Percentiles rank a stretch among this genome's conserved stretches.
These are phyloP conservation scores for Zygosaccharomyces pseudobailii DNA, from an alignment of 1,139 yeast species.

Conservation along the genomic window DNA sequence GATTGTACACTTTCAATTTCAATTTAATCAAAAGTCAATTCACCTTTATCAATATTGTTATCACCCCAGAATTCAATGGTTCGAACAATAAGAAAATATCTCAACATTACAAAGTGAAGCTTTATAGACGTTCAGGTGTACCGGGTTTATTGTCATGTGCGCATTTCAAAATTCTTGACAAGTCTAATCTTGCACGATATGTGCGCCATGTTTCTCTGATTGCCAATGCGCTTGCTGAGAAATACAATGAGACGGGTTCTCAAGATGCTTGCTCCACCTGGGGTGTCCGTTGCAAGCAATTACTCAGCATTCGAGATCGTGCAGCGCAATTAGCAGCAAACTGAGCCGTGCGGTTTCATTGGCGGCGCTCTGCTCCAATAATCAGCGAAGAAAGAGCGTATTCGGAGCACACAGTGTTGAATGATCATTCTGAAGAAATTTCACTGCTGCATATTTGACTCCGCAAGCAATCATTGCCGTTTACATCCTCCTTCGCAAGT, in stretches of 20 bases:
- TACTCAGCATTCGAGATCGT: constrained; percentile 9
- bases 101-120: constrained; percentile 54
- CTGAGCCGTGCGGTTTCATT: too few species aligned
- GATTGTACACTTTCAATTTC: constrained; percentile 50
- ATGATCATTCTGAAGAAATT: too few species aligned
- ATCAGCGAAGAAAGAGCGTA: too few species aligned
- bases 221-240: constrained; percentile 68
- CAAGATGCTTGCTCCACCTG: constrained; percentile 24
- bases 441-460: too few species aligned
- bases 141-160: constrained; percentile 76
- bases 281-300: constrained; percentile 14
- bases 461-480: too few species aligned
- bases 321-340: not conserved
- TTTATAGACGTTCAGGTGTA: constrained; percentile 61
- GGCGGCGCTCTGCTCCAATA: too few species aligned
- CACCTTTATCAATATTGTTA: constrained; percentile 74
- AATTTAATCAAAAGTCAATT: constrained; percentile 73
- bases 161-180: constrained; percentile 65
- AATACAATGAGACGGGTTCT: constrained; percentile 50
- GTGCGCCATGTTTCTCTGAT: constrained; percentile 63
- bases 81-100: constrained; percentile 5
- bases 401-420: too few species aligned
- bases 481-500: too few species aligned
- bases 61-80: constrained; percentile 51
- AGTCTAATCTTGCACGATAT: constrained; percentile 53